These are phyloP conservation scores for Blastocystis sp. DNA, from an alignment of 352 stramenopile genomes.

Conservation along the genomic window DNA sequence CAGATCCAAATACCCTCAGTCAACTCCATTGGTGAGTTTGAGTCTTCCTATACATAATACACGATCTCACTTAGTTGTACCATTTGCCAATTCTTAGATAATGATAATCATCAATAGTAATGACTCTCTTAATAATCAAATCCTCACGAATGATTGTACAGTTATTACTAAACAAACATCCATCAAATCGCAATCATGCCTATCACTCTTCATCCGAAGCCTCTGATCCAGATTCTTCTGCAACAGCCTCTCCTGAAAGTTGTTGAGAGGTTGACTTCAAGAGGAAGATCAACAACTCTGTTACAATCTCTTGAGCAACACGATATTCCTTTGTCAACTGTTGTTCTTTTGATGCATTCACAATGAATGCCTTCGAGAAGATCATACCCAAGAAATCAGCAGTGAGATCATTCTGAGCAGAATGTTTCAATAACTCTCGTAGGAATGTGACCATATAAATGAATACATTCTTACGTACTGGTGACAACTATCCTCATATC, in stretches of 20 bases:
- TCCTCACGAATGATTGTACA: background rate
- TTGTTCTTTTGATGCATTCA: background rate
- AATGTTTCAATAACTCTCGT: slow-evolving; percentile 1
- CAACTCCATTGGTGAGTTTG: background rate
- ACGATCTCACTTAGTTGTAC: no score
- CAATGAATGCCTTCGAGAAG: slow-evolving; percentile 8
- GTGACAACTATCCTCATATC: background rate
- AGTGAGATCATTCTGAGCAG: slow-evolving; percentile 19
- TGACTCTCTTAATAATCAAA: background rate
- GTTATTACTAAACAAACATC: background rate
- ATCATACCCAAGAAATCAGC: slow-evolving; percentile 16
- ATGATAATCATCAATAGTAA: background rate
- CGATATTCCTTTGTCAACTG: background rate
- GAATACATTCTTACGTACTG: slow-evolving; percentile 22
- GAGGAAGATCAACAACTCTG: slow-evolving; percentile 23
- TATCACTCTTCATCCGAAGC: slow-evolving; percentile 4
- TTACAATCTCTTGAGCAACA: slow-evolving; percentile 4
- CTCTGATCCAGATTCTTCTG: background rate
- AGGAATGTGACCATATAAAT: slow-evolving; percentile 37
- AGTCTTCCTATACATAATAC: background rate
- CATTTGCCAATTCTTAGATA: no score
- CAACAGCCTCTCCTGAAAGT: background rate
- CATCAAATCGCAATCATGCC: background rate
- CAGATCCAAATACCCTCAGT: background rate
- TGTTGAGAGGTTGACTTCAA: background rate